Evolutionary conservation across 352 stramenopile species (phyloP), one percentile per base, ranked within the genome.

Genomic region (Phytophthora aleatoria): DNA sequence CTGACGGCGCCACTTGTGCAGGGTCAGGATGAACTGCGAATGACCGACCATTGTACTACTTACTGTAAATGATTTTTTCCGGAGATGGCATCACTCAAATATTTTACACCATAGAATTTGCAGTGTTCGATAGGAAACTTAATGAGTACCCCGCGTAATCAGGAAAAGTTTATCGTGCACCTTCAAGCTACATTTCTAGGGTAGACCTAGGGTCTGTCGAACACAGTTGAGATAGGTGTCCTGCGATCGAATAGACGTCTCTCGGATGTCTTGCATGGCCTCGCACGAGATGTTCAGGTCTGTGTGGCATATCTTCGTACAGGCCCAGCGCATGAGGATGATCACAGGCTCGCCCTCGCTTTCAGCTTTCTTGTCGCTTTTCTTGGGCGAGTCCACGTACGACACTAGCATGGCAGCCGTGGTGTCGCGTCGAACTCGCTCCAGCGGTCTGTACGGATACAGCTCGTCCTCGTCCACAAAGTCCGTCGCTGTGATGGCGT

Each of bases 381-480:
- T 55, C 0, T 36, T 20, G n/a, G 30, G 11, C 15, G 53, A 26
- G 9, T 73, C 58, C 38, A 73, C 20, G 48, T 68, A 77, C 11
- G 65, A 67, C 20, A 64, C 5, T 5, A 61, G 52, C 61, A 83
- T 62, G 20, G 77, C 69, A 28, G 60, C 64, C 12, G 59, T 77
- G 2, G 59, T 48, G 26, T 85, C 76, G 10, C 77, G 70, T 5
- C 76, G 72, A 24, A 85, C 30, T 13, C 79, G 73, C 27, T 76
- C 57, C 3, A 70, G 38, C 6, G 74, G 67, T 2, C 64, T 71
- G 26, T 88, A 88, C 27, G 79, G 79, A 41, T 83, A 79, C 27
- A 80, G 28, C 0, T 69, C 74, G 53, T 87, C 78, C 9, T 73
- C 64, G 36, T 87, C 72, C 20, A 81, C 72, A 44, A 66, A 83